phyloP scores from a whole-genome alignment of 75 land plant genomes.

The Chamaecyparis obtusa region DNA sequence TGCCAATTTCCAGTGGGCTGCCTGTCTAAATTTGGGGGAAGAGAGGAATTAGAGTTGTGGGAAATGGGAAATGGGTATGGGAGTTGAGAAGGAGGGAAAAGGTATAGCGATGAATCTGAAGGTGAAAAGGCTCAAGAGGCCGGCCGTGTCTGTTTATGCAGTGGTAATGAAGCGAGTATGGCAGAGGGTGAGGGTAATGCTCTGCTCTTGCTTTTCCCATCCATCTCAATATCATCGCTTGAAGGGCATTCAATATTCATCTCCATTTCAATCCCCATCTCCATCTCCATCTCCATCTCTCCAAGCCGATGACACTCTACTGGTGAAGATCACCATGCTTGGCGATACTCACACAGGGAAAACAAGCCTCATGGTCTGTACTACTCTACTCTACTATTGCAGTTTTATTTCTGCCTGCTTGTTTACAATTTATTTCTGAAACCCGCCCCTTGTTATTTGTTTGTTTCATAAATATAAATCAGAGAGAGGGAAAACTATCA shows the following conservation, averaged over 20 bases:
- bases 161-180: not conserved
- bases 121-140: conserved; percentile 9
- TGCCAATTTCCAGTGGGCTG: no score
- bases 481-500: no score
- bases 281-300: not conserved
- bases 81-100: no score
- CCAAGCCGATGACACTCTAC: conserved; percentile 25
- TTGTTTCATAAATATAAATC: no score
- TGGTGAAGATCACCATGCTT: conserved; percentile 54
- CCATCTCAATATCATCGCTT: not conserved
- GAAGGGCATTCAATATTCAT: not conserved
- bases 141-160: no score
- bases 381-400: not conserved
- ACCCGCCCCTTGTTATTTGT: no score
- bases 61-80: no score
- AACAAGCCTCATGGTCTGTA: conserved; percentile 35
- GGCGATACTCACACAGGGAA: conserved; percentile 66
- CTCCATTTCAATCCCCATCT: not conserved
- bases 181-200: not conserved
- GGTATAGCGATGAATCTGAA: conserved; percentile 3
- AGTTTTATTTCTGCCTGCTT: no score
- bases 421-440: no score
- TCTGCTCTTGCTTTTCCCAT: not conserved
- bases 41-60: no score
- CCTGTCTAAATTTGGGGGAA: no score